A percentile compares a stretch with the other conserved stretches of the same genome.
These are phyloP conservation scores for Penicillium subrubescens DNA, from an alignment of 495 filamentous ascomycete species.

Conservation along the genomic window DNA sequence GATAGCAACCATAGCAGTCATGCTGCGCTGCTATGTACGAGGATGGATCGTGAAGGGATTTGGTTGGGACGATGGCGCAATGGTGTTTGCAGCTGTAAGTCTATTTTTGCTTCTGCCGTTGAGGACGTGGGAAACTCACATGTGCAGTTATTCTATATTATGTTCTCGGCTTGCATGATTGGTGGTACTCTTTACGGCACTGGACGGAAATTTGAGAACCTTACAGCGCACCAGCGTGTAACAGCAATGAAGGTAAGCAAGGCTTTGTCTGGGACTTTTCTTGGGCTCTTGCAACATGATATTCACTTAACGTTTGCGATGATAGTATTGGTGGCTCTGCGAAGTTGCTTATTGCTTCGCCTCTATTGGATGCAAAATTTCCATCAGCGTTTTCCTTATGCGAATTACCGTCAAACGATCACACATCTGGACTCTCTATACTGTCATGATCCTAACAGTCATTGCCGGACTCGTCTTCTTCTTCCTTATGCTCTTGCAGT, in stretches of 20 bases:
- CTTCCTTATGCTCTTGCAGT: slow-evolving; percentile 47
- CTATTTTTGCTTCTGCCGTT: neutral
- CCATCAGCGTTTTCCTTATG: slow-evolving; percentile 49
- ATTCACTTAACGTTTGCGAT: neutral
- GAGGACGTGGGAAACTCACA: neutral
- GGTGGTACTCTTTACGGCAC: slow-evolving; percentile 42
- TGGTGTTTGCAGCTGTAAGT: slow-evolving; percentile 40
- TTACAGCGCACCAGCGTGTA: slow-evolving; percentile 31
- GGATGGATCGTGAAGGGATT: slow-evolving; percentile 41
- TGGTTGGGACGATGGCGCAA: slow-evolving; percentile 46
- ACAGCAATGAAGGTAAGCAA: slow-evolving; percentile 41
- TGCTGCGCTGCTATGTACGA: slow-evolving; percentile 48
- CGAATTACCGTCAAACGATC: slow-evolving; percentile 41
- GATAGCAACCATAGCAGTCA: slow-evolving; percentile 38
- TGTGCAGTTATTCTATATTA: slow-evolving; percentile 33
- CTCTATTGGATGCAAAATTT: slow-evolving; percentile 45
- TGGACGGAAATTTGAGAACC: slow-evolving; percentile 30
- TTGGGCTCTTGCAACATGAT: neutral
- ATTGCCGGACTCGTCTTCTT: slow-evolving; percentile 41
- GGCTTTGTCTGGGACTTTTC: neutral
- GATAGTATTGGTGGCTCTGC: slow-evolving; percentile 46
- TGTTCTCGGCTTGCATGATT: slow-evolving; percentile 46
- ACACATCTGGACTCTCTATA: slow-evolving; percentile 43
- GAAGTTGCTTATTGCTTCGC: slow-evolving; percentile 48
- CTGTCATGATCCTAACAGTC: slow-evolving; percentile 40